These are phyloP conservation scores for Chrysoporthe austroafricana DNA, from an alignment of 2,329 filamentous ascomycete species.

Conservation along the genomic window DNA sequence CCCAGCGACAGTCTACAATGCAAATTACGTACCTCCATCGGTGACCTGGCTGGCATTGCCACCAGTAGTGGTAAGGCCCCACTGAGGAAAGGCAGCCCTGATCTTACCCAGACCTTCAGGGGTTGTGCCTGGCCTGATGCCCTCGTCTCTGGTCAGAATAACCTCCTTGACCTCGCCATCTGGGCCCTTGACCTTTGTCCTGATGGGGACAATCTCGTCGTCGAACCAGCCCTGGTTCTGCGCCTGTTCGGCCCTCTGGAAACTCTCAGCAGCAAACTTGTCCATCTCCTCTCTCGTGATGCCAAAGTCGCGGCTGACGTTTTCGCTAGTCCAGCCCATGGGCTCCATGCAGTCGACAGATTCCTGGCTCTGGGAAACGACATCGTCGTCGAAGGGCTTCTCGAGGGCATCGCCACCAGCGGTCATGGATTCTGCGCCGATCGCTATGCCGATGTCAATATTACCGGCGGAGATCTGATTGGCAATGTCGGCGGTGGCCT, in stretches of 20 bases:
- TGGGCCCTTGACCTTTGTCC: conserved; percentile 78
- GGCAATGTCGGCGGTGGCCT: conserved; percentile 93
- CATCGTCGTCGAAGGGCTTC: conserved; percentile 75
- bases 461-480: conserved; percentile 78
- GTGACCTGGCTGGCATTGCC: conserved; percentile 96
- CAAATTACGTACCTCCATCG: conserved; percentile 68
- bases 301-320: conserved; percentile 88
- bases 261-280: conserved; percentile 83
- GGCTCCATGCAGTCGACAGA: conserved; percentile 85
- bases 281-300: conserved; percentile 83
- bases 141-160: conserved; percentile 84
- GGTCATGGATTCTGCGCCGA: conserved; percentile 91
- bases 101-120: conserved; percentile 82
- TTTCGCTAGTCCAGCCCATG: conserved; percentile 98
- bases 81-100: conserved; percentile 86
- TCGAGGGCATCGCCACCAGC: conserved; percentile 70
- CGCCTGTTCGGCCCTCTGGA: conserved; percentile 82
- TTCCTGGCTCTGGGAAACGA: conserved; percentile 74
- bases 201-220: conserved; percentile 92
- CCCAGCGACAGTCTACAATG: background rate
- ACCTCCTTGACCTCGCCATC: conserved; percentile 80
- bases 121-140: conserved; percentile 88
- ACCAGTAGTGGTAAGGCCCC: conserved; percentile 83
- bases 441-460: conserved; percentile 85
- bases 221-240: conserved; percentile 91